A percentile compares a stretch with the other conserved stretches of the same genome.
Evolutionary conservation across 1,284 basidiomycete species (phyloP).

Genomic region (Microbotryum silenes-acaulis): DNA sequence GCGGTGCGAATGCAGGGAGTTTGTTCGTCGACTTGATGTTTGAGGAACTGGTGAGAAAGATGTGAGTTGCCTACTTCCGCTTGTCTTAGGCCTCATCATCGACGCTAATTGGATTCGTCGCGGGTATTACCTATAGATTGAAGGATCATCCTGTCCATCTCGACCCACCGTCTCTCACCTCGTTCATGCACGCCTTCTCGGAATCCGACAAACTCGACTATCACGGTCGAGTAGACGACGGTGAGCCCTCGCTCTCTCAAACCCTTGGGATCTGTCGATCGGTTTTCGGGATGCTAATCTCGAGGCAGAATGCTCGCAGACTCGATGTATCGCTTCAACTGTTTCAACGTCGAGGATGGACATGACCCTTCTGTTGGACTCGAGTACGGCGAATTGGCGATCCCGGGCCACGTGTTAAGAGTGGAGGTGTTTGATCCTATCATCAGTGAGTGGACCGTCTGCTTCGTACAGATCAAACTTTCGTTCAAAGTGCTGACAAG

Average conservation of each 20-base stretch:
- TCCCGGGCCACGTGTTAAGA: conserved; percentile 64
- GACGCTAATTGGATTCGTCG: conserved; percentile 38
- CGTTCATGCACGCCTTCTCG: conserved; percentile 58
- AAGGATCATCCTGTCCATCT: conserved; percentile 68
- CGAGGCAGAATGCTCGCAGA: conserved; percentile 44
- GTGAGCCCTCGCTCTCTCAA: conserved; percentile 48
- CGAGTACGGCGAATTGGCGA: conserved; percentile 66
- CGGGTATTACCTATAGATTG: conserved; percentile 45
- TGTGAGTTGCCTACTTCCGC: conserved; percentile 42
- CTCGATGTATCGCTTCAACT: conserved; percentile 62
- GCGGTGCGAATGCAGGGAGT: conserved; percentile 70
- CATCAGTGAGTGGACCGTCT: conserved; percentile 39
- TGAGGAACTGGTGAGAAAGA: conserved; percentile 60
- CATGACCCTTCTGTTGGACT: conserved; percentile 66
- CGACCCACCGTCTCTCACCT: conserved; percentile 63
- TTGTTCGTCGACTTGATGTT: conserved; percentile 74
- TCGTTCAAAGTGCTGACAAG: background rate
- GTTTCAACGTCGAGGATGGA: conserved; percentile 35
- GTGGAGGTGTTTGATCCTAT: conserved; percentile 73
- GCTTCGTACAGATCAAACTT: background rate
- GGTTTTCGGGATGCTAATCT: background rate
- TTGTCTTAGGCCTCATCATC: conserved; percentile 50
- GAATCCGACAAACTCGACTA: conserved; percentile 75
- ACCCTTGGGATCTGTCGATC: background rate
- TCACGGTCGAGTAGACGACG: conserved; percentile 55